A percentile compares a stretch with the other conserved stretches of the same genome.
Evolutionary conservation across 176 grass and related monocot species (phyloP).

Genomic region (Musa acuminata): DNA sequence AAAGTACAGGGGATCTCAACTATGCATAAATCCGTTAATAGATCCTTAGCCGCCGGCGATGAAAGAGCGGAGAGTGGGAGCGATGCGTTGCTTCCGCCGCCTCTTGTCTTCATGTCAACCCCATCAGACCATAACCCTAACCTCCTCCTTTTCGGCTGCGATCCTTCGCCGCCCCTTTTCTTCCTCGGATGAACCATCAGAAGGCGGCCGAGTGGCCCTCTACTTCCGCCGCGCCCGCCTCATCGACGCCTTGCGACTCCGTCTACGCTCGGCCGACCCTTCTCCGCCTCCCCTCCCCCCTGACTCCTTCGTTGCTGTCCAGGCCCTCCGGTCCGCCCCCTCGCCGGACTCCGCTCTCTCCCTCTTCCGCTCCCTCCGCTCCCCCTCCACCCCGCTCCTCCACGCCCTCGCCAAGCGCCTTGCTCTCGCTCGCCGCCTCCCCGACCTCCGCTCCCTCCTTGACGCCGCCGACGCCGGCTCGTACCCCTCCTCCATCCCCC

Average conservation of each 20-base stretch:
- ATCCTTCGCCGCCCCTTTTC: neutral
- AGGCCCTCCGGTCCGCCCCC: constrained; percentile 32
- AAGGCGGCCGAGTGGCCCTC: constrained; percentile 25
- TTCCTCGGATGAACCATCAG: neutral
- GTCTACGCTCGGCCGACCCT: constrained; percentile 8
- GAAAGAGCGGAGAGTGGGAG: neutral
- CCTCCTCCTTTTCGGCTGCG: neutral
- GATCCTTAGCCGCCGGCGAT: too few species aligned
- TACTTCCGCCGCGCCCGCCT: constrained; percentile 56
- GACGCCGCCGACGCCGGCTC: constrained; percentile 36
- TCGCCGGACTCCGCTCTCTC: constrained; percentile 22
- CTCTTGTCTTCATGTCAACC: neutral
- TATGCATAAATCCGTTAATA: too few species aligned
- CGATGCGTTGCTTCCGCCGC: constrained; percentile 8
- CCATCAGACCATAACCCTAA: too few species aligned
- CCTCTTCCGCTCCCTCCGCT: constrained; percentile 15
- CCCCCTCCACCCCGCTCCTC: constrained; percentile 29
- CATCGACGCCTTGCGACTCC: constrained; percentile 42
- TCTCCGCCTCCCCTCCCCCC: neutral
- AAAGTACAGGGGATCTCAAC: too few species aligned
- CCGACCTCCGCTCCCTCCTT: constrained; percentile 14
- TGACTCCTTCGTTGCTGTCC: constrained; percentile 35
- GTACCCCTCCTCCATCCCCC: constrained; percentile 26
- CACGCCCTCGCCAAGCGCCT: constrained; percentile 21
- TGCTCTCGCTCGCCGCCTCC: constrained; percentile 7